Evolutionary conservation across 2,329 filamentous ascomycete genomes (phyloP).

Genomic region (Monilinia fructicola): DNA sequence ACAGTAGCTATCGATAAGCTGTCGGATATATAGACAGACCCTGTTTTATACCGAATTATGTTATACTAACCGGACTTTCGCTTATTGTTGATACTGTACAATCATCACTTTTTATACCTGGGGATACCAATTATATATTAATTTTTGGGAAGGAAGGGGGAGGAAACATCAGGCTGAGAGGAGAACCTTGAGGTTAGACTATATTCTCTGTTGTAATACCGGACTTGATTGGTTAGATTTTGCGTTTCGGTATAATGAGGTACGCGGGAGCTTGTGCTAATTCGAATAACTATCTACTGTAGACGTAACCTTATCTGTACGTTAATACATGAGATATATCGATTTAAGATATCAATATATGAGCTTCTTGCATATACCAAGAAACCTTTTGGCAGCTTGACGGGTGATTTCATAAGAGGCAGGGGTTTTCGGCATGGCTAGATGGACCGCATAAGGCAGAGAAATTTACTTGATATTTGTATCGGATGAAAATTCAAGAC

Average conservation of each 20-base stretch:
- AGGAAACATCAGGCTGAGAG: no score
- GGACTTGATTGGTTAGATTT: no score
- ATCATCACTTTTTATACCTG: no score
- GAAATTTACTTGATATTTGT: not conserved
- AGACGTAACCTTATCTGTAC: not conserved
- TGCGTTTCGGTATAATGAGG: no score
- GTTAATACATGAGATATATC: not conserved
- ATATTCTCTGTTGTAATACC: no score
- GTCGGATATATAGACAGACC: not conserved
- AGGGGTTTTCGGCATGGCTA: not conserved
- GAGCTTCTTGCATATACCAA: not conserved
- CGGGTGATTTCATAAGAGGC: not conserved
- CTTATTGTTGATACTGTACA: no score
- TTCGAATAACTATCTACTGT: not conserved
- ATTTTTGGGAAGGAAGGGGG: no score
- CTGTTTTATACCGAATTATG: no score
- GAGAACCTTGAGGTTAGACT: no score
- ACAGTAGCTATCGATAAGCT: not conserved
- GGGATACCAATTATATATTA: no score
- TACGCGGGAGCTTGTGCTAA: not conserved
- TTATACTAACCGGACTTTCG: no score
- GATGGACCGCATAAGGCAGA: constrained; percentile 6
- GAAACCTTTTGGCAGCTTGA: not conserved
- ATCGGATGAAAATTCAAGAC: not conserved
- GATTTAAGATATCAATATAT: not conserved